Percentiles rank a stretch among this genome's conserved stretches.
Conservation (phyloP, 2,329 filamentous ascomycete species). For the Raffaelea albimanens region DNA sequence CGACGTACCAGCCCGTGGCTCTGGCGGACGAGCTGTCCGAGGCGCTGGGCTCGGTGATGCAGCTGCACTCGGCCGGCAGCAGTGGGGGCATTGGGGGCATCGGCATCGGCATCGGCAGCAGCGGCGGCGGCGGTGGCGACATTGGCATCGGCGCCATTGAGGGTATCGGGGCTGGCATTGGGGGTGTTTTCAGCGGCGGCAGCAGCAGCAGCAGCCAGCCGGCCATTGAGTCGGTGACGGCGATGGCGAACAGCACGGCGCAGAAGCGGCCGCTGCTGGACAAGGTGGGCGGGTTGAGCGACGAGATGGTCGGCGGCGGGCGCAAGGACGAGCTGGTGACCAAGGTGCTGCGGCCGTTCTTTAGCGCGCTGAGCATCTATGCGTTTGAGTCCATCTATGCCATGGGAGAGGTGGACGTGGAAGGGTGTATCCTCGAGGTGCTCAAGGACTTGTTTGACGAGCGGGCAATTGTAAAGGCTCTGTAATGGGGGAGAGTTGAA, state of each 20-base stretch:
- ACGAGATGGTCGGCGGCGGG: slow-evolving; percentile 24
- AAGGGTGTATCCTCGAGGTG: slow-evolving; percentile 53
- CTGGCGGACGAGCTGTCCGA: slow-evolving; percentile 80
- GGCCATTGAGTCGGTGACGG: slow-evolving; percentile 22
- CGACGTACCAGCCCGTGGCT: slow-evolving; percentile 58
- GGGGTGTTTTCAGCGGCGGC: too few relatives aligned
- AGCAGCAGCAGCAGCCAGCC: slow-evolving; percentile 15
- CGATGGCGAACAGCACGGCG: slow-evolving; percentile 17
- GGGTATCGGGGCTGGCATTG: too few relatives aligned
- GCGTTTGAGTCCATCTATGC: slow-evolving; percentile 89
- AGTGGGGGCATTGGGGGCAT: background rate
- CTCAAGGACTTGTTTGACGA: slow-evolving; percentile 75
- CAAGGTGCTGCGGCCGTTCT: slow-evolving; percentile 76
- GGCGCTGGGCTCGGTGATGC: slow-evolving; percentile 46
- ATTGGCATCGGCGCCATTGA: too few relatives aligned
- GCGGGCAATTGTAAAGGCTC: slow-evolving; percentile 52
- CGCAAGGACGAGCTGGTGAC: slow-evolving; percentile 61
- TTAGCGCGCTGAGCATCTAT: slow-evolving; percentile 84
- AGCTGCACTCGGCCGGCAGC: background rate
- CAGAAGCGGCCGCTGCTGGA: slow-evolving; percentile 28
- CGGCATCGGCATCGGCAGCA: slow-evolving; percentile 1
- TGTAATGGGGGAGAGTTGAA: slow-evolving; percentile 24
- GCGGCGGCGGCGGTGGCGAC: slow-evolving; percentile 21
- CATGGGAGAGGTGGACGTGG: slow-evolving; percentile 61
- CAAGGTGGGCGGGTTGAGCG: too few relatives aligned